phyloP scores from a whole-genome alignment of 192 early-diverging fungal genomes.

The Dispira parvispora region DNA sequence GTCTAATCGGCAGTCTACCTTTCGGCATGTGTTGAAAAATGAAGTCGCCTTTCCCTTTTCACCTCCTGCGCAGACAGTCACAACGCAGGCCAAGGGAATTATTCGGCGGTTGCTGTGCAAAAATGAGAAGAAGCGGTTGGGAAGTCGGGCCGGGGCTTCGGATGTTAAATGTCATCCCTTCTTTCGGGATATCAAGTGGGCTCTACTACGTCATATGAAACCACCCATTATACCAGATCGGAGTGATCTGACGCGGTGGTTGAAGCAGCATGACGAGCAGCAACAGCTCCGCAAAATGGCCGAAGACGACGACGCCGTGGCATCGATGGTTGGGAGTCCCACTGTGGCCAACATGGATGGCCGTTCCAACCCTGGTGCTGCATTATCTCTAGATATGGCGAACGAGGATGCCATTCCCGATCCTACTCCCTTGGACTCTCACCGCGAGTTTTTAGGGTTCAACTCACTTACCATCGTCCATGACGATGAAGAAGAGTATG shows the following conservation, averaged over 20 bases:
- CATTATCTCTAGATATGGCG: background rate
- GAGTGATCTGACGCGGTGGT: conserved; percentile 10
- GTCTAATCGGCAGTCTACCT: conserved; percentile 68
- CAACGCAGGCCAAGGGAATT: conserved; percentile 42
- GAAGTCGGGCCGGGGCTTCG: conserved; percentile 71
- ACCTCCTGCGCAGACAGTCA: conserved; percentile 31
- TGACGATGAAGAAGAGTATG: conserved; percentile 31
- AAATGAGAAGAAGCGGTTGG: conserved; percentile 76
- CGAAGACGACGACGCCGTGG: background rate
- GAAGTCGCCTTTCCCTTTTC: conserved; percentile 57
- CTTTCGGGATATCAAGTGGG: conserved; percentile 88
- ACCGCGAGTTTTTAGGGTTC: conserved; percentile 24
- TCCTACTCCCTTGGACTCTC: background rate
- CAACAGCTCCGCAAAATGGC: background rate
- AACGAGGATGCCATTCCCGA: conserved; percentile 8
- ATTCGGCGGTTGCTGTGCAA: conserved; percentile 76
- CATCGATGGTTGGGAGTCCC: background rate
- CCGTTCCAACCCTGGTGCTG: background rate
- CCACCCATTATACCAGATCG: conserved; percentile 72
- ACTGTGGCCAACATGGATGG: background rate
- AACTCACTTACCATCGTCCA: conserved; percentile 35
- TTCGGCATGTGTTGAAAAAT: conserved; percentile 67
- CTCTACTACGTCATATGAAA: conserved; percentile 61
- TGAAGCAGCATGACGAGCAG: conserved; percentile 10
- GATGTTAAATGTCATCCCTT: conserved; percentile 87